Conservation (phyloP, 2,329 filamentous ascomycete species). For the Xylogone sp. region DNA sequence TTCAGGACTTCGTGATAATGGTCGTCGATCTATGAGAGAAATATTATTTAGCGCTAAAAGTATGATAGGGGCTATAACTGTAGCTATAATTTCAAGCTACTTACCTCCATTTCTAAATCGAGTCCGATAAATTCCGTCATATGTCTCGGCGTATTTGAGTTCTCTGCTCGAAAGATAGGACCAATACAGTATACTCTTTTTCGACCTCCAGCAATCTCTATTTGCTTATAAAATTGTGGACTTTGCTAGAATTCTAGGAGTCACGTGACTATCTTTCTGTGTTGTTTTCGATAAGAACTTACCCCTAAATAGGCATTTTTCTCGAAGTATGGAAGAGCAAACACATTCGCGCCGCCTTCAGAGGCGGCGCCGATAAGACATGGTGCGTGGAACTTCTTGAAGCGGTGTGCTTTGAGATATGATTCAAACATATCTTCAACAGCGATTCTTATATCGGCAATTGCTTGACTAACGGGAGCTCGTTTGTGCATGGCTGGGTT, state of each 20-base stretch:
- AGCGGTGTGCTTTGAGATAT: constrained; percentile 71
- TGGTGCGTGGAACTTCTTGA: constrained; percentile 83
- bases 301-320: constrained; percentile 46
- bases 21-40: too few relatives aligned
- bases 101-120: constrained; percentile 77
- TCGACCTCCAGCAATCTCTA: constrained; percentile 75
- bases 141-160: constrained; percentile 79
- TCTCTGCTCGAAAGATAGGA: constrained; percentile 81
- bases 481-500: constrained; percentile 93
- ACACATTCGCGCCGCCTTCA: constrained; percentile 50
- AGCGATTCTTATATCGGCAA: constrained; percentile 48
- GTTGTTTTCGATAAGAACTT: constrained; percentile 82
- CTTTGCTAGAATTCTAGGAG: constrained; percentile 86
- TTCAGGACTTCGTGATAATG: constrained; percentile 72
- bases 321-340: background rate
- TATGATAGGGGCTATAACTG: too few relatives aligned
- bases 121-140: constrained; percentile 88
- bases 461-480: constrained; percentile 85
- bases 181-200: constrained; percentile 76
- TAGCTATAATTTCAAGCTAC: too few relatives aligned
- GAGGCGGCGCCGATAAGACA: constrained; percentile 86
- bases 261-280: too few relatives aligned
- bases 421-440: constrained; percentile 63
- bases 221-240: constrained; percentile 85
- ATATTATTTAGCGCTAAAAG: too few relatives aligned